These are phyloP conservation scores for Ophiostoma himal-ulmi DNA, from an alignment of 2,329 filamentous ascomycete genomes.

Conservation along the genomic window DNA sequence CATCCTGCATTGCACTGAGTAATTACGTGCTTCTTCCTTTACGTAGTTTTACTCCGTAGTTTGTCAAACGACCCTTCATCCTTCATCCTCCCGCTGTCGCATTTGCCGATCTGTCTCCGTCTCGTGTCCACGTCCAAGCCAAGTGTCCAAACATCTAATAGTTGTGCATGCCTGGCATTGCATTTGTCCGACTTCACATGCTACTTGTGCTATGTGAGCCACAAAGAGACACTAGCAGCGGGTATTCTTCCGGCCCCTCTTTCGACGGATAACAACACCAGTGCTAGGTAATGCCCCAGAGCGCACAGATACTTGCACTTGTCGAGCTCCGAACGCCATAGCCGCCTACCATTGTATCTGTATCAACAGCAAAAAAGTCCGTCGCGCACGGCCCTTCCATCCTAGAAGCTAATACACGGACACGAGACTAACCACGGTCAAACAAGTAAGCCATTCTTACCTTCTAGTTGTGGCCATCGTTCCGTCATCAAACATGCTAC, in stretches of 20 bases:
- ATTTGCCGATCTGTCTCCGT: neutral
- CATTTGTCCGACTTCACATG: neutral
- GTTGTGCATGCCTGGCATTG: neutral
- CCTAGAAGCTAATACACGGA: neutral
- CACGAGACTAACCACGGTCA: neutral
- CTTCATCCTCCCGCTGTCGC: conserved; percentile 1
- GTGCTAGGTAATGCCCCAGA: neutral
- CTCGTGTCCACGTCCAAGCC: neutral
- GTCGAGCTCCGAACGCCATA: neutral
- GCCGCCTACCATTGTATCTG: neutral
- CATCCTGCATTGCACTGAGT: neutral
- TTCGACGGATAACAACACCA: neutral
- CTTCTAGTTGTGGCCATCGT: conserved; percentile 1
- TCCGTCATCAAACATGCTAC: neutral
- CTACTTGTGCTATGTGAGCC: neutral
- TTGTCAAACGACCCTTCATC: neutral
- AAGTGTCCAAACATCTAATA: neutral
- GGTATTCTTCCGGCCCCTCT: neutral
- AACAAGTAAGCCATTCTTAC: neutral
- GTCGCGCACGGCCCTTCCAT: neutral
- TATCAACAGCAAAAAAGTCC: neutral
- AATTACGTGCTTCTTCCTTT: neutral
- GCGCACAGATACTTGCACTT: neutral
- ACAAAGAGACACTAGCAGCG: neutral
- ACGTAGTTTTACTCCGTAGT: neutral